phyloP scores from a whole-genome alignment of 805 yeast species.

The Sugiyamaella mastotermitis region DNA sequence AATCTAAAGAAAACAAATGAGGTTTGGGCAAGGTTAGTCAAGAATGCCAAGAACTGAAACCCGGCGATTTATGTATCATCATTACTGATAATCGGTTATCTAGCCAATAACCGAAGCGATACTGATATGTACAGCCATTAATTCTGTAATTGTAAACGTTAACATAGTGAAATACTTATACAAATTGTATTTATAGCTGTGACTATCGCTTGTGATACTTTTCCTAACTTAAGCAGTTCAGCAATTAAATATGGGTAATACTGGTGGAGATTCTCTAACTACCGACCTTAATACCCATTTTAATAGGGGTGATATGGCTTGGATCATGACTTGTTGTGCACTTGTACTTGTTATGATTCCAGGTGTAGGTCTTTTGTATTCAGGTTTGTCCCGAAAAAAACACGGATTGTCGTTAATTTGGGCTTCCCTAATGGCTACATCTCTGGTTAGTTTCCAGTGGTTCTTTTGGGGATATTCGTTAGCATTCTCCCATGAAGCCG shows the following conservation, averaged over 20 bases:
- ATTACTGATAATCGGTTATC: too few relatives aligned
- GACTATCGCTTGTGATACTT: too few relatives aligned
- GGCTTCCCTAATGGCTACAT: conserved; percentile 88
- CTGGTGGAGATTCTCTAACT: conserved; percentile 77
- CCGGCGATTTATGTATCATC: too few relatives aligned
- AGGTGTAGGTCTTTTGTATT: conserved; percentile 88
- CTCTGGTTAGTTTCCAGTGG: conserved; percentile 89
- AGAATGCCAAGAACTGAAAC: too few relatives aligned
- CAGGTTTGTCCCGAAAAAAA: conserved; percentile 90
- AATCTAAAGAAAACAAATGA: too few relatives aligned
- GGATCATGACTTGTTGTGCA: conserved; percentile 46
- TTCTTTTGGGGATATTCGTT: conserved; percentile 97
- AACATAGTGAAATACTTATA: too few relatives aligned
- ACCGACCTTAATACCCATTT: conserved; percentile 66
- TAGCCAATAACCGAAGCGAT: too few relatives aligned
- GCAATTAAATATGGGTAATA: conserved; percentile 22
- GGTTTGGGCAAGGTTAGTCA: too few relatives aligned
- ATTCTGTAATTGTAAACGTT: too few relatives aligned
- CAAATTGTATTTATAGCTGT: too few relatives aligned
- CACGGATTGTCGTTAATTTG: conserved; percentile 92
- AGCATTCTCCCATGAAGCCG: conserved; percentile 66
- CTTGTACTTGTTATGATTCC: conserved; percentile 96
- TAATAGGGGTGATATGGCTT: conserved; percentile 71
- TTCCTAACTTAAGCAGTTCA: too few relatives aligned
- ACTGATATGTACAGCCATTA: too few relatives aligned